These are phyloP conservation scores for Chlorella sp. DNA, from an alignment of 139 green algal species.

Conservation along the genomic window DNA sequence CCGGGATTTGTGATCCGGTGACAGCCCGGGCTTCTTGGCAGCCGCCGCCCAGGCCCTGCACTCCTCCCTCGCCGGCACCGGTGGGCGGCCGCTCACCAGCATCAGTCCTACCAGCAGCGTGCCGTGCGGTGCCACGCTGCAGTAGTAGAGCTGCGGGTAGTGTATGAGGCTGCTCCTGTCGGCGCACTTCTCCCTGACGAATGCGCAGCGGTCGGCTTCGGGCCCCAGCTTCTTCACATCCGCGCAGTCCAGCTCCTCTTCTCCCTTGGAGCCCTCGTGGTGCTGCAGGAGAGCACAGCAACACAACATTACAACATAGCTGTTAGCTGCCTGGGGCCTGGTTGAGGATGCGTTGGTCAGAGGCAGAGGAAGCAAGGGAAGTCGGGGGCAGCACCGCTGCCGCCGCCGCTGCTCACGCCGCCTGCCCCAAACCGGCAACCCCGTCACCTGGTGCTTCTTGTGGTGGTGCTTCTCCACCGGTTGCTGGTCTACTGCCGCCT, in stretches of 20 bases:
- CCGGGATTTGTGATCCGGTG: too few relatives aligned
- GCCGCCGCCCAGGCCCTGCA: neutral
- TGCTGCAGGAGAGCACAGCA: neutral
- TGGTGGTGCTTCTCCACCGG: neutral
- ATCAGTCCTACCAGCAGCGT: neutral
- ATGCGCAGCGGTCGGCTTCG: conserved; percentile 37
- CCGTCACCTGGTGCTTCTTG: neutral
- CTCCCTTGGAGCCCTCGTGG: neutral
- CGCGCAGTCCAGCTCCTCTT: conserved; percentile 8
- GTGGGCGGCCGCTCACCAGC: neutral
- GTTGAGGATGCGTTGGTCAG: neutral
- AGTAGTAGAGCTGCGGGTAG: conserved; percentile 62
- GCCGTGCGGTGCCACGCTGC: conserved; percentile 38
- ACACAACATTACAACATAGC: neutral
- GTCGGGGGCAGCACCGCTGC: neutral
- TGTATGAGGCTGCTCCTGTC: conserved; percentile 38
- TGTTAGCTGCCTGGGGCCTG: neutral
- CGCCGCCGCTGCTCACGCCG: neutral
- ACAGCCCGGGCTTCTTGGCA: neutral
- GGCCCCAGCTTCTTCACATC: neutral
- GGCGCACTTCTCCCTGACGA: conserved; percentile 39
- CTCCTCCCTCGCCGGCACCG: too few relatives aligned
- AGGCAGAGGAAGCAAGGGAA: neutral
- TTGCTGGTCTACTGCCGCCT: neutral
- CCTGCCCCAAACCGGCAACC: neutral